phyloP scores from a whole-genome alignment of 1,284 basidiomycete genomes.

The Exobasidium cylindrosporum region DNA sequence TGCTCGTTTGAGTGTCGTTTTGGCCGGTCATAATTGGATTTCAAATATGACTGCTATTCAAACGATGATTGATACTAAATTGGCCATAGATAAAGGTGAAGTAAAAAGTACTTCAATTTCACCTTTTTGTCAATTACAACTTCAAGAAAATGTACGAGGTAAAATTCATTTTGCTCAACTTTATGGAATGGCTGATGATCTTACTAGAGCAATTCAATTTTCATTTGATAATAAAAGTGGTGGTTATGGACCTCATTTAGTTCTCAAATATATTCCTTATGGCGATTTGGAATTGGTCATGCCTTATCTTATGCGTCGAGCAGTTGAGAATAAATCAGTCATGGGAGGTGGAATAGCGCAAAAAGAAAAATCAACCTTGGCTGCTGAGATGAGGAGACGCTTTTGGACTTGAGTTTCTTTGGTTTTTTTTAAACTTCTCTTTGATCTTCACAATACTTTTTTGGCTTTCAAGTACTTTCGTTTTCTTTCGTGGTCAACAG shows the following conservation, averaged over 20 bases:
- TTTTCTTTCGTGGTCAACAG: too few species aligned
- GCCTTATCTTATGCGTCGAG: conserved; percentile 71
- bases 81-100: conserved; percentile 63
- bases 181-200: conserved; percentile 72
- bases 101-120: conserved; percentile 13
- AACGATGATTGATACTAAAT: conserved; percentile 57
- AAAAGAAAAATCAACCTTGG: neutral
- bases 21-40: conserved; percentile 80
- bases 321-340: conserved; percentile 71
- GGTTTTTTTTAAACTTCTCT: neutral
- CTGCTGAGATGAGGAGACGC: neutral
- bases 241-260: conserved; percentile 60
- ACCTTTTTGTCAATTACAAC: conserved; percentile 2
- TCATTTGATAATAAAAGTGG: conserved; percentile 66
- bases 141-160: conserved; percentile 60
- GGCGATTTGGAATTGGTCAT: conserved; percentile 60
- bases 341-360: conserved; percentile 2
- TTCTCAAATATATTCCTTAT: conserved; percentile 49
- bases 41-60: conserved; percentile 66
- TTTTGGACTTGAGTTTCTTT: neutral
- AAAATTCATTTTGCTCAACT: conserved; percentile 76
- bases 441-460: neutral
- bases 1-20: conserved; percentile 67
- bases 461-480: too few species aligned
- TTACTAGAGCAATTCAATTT: conserved; percentile 67